Base-by-base conservation (phyloP, 768 basidiomycete species). In the Coprinellus micaceus region DNA sequence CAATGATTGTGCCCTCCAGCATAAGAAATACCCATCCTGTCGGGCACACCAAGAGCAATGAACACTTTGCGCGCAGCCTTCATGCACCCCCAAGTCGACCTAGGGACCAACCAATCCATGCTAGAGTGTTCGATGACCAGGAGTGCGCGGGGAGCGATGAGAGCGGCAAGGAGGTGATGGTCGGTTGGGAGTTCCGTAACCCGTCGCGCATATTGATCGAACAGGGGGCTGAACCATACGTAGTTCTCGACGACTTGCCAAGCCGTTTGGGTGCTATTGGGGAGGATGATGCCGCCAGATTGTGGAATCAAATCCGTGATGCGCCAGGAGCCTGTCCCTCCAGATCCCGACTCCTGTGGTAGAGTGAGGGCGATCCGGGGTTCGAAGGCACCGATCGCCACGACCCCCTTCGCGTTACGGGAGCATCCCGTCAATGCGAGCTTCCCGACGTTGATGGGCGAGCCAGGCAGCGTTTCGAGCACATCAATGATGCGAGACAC, bases 321-420 rank as follows among this genome's bases (percentile, higher is more conserved):
- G 39, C 82, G 77, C 83, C 83, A 85, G 69, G 77, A 81, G n/a
- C 77, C 78, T 24, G 74, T 76, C 5, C 83, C 82, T 47, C 83
- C 82, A 13, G 81, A 81, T 9, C 83, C 83, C 11, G 82, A 83
- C 66, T 85, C 82, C 65, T 85, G 83, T 4, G 82, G 80, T 58
- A 85, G 79, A 6, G 82, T 84, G 57, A 85, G 71, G 9, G 78
- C 79, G 58, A 85, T 79, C 56, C 82, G 82, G 2, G 71, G 64
- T 58, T 85, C 82, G 63, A 84, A 82, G 25, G 82, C 83, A 25
- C 82, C 82, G 28, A 77, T 82, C 47, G 82, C 74, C 40, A 82
- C 70, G 1, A 82, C 82, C 52, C 82, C 83, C 68, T 85, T 85
- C 58, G 82, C 83, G 60, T 83, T 75, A 43, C 82, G 74, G 26